These are phyloP conservation scores for Chrysanthemum seticuspe DNA, from an alignment of 129 eudicot genomes.

Conservation along the genomic window DNA sequence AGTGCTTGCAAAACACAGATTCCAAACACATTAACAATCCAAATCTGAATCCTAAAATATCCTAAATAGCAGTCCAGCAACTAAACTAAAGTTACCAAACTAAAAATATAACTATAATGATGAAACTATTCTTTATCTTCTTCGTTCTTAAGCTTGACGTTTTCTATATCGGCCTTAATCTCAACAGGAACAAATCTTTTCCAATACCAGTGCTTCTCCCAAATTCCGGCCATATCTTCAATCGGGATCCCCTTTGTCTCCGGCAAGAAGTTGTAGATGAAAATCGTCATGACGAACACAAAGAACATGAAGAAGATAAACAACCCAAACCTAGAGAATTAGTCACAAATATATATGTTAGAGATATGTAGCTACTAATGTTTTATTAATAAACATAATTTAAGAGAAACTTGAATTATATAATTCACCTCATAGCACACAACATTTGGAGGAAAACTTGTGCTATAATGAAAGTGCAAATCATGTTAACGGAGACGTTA, in stretches of 20 bases:
- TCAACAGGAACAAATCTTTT: conserved; percentile 26
- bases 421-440: conserved; percentile 33
- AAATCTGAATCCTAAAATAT: no score
- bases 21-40: no score
- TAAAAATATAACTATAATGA: no score
- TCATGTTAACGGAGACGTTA: conserved; percentile 57
- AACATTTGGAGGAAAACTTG: conserved; percentile 46
- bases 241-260: conserved; percentile 63
- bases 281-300: conserved; percentile 41
- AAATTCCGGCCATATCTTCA: conserved; percentile 49
- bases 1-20: no score
- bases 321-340: conserved; percentile 27
- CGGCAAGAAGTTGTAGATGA: conserved; percentile 34
- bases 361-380: conserved; percentile 1
- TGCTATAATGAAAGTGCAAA: conserved; percentile 53
- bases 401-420: not conserved
- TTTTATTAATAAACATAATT: not conserved
- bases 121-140: not conserved
- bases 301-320: conserved; percentile 48
- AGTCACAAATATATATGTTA: not conserved
- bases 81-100: no score
- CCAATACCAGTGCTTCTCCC: conserved; percentile 48
- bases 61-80: no score
- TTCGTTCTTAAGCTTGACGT: not conserved
- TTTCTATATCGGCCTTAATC: conserved; percentile 16